Base-by-base conservation (phyloP, 1,139 yeast genomes). In the Yamadazyma pseudoaaseri region DNA sequence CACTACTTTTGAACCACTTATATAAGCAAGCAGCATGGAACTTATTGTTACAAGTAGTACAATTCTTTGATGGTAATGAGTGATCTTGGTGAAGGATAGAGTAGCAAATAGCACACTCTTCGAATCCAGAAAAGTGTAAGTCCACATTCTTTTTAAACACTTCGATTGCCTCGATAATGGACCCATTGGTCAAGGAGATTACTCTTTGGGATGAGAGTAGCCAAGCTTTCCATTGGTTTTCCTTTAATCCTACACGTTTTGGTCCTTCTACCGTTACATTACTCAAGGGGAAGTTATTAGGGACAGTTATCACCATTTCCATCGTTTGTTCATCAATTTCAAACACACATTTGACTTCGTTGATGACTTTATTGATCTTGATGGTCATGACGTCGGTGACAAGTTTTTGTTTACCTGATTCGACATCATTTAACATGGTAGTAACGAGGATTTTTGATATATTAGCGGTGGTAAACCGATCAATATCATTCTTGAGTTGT, bases 11-110 rank as follows among this genome's bases (percentile, higher is more conserved):
- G 62, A 92, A 92, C 99, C 99, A 92, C 57, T 90, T 86, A 69
- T 87, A 90, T 37, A 92, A 70, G 70, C 99, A 92, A 8, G 94
- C 96, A n/a, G 96, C 83, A 57, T 92, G 99, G 70, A 90, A 92
- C 58, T 84, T 86, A 65, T 94, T 90, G 51, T 79, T 79, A 70
- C 99, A 92, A 0, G 96, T 89, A 10, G 83, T 70, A 61, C 99
- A 92, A 5, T 74, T 75, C 61, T 89, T 90, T 23, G 87, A 79
- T 4, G 99, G 98, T 41, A 92, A 71, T 3, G 96, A 83, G 51
- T 86, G 85, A 52, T 90, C 97, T 47, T 86, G 92, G 52, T 90
- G 96, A 44, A 89, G 67, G 43, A 90, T 83, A 3, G 95, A 82
- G 56, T 90, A 92, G 58, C 99, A 92, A 52, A 92, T 89, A 5